Percentiles rank a stretch among this genome's conserved stretches.
These are phyloP conservation scores for Penicillium roqueforti DNA, from an alignment of 495 filamentous ascomycete genomes.

Conservation along the genomic window DNA sequence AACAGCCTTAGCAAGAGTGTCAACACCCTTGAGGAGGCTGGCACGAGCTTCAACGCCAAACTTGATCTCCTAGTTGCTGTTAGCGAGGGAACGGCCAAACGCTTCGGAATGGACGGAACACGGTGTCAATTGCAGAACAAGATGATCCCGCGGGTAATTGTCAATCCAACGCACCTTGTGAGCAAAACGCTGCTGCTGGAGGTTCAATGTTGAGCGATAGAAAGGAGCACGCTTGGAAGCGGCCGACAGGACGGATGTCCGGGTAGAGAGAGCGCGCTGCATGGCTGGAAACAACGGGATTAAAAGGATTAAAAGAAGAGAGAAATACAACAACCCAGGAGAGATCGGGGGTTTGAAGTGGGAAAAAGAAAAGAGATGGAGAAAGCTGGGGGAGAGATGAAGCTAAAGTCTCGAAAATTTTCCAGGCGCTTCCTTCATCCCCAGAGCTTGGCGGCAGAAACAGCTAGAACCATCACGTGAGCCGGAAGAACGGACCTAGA, in stretches of 20 bases:
- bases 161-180: constrained; percentile 69
- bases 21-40: constrained; percentile 85
- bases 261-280: constrained; percentile 68
- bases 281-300: constrained; percentile 45
- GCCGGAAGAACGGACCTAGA: background rate
- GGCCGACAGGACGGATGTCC: constrained; percentile 68
- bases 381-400: constrained; percentile 34
- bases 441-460: constrained; percentile 47
- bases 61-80: constrained; percentile 75
- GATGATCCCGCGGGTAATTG: background rate
- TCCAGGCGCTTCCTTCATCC: constrained; percentile 45
- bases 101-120: constrained; percentile 22
- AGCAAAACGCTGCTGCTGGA: constrained; percentile 85
- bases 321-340: constrained; percentile 22
- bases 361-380: constrained; percentile 18
- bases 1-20: constrained; percentile 94
- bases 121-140: background rate
- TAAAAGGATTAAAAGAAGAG: constrained; percentile 22
- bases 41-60: constrained; percentile 95
- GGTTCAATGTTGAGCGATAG: constrained; percentile 50
- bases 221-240: constrained; percentile 52
- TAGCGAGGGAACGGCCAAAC: constrained; percentile 18
- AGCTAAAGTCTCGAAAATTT: constrained; percentile 52
- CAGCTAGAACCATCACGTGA: constrained; percentile 47
- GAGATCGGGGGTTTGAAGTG: constrained; percentile 21